Evolutionary conservation across 1,284 basidiomycete genomes (phyloP), one percentile per base, ranked within the genome.

Genomic region (Salmacisia buchloeana): DNA sequence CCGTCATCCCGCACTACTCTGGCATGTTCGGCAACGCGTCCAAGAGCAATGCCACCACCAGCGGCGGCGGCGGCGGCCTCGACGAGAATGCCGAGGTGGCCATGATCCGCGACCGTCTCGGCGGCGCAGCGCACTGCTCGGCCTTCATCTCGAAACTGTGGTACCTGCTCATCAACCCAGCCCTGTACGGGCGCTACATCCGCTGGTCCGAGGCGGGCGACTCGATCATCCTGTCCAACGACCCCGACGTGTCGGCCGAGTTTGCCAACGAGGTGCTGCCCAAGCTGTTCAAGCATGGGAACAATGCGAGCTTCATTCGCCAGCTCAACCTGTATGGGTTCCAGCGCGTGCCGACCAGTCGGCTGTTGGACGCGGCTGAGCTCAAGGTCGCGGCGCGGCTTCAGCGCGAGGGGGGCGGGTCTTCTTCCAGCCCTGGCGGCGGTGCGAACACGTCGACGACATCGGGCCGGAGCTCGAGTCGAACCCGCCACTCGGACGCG

Each of bases 261-360:
- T 79, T 79, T 64, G 77, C 76, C 0, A 63, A 72, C 7, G 76
- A 78, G 31, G 70, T 79, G 10, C 65, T 79, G 12, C 76, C 76
- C 2, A 62, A 70, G 34, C 69, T 79, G 10, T 78, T 78, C 68
- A 79, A 79, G 66, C 76, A 79, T 62, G 77, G 77, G 34, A 79
- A 79, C 63, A 77, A 78, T 52, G 77, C 77, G 4, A 73, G 70
- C 59, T 79, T 79, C 52, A 74, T 79, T 38, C 70, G 77, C 1
- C 77, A 79, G 63, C 69, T 79, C 57, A 79, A 79, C 61, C 61
- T 79, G 58, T 78, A 78, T 61, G 76, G 77, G 7, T 79, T 79
- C 68, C 77, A 79, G 61, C 67, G 77, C 27, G 74, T 79, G 18
- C 74, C 76, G 0, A 75, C 74, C 15, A 76, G 75, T 31, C 68